phyloP scores from a whole-genome alignment of 257 asterid species.

The Coffea eugenioides region DNA sequence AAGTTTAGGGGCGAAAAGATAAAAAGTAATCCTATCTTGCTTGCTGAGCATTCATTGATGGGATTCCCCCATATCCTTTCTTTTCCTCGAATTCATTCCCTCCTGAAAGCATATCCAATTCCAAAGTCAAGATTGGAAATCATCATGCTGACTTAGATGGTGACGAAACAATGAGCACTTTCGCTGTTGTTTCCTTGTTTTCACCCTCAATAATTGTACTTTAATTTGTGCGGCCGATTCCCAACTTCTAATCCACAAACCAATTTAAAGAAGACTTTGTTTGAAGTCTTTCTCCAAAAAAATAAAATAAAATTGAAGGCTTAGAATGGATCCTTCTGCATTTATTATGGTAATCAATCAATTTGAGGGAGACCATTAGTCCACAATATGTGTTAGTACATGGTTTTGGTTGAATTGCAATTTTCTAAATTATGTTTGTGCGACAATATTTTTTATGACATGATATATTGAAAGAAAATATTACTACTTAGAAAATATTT shows the following conservation, averaged over 20 bases:
- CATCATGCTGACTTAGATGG: neutral
- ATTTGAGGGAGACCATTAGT: neutral
- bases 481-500: no score
- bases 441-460: no score
- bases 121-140: conserved; percentile 15
- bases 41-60: no score
- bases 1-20: no score
- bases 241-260: neutral
- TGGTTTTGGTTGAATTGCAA: no score
- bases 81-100: neutral
- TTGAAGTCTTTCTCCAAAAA: neutral
- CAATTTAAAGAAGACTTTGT: neutral
- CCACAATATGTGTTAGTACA: no score
- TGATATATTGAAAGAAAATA: no score
- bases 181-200: neutral
- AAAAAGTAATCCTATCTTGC: no score
- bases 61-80: no score
- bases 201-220: neutral
- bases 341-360: neutral
- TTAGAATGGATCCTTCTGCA: neutral
- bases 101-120: neutral
- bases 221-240: neutral
- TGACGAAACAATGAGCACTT: neutral
- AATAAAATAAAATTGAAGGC: no score
- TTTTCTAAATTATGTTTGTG: no score